Evolutionary conservation across 768 basidiomycete genomes (phyloP), one percentile per base, ranked within the genome.

Genomic region (Cyathus striatus): DNA sequence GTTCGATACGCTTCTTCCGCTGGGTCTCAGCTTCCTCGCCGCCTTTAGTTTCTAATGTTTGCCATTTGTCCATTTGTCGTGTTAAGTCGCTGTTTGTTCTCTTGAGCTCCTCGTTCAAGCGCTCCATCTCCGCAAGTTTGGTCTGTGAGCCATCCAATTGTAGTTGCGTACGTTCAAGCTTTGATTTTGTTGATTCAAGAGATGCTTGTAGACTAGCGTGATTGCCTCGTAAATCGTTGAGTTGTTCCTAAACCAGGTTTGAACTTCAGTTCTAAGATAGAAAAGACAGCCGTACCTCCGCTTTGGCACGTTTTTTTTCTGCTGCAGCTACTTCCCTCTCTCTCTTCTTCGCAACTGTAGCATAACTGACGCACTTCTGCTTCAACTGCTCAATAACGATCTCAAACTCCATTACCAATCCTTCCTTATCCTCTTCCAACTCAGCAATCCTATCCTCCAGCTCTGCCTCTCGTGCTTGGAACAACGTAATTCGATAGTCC

Each of bases 21-120:
- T 73, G 61, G 5, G 62, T 58, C 41, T 82, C 84, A 6, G 73
- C 65, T 23, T 84, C 79, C 14, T 66, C 74, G 9, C 73, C 79
- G 37, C 79, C 83, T 38, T 77, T 79, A 21, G 65, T 79, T 52
- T 88, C 87, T 14, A 86, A 59, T 21, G 59, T 71, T 52, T 84
- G 72, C 84, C 83, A 87, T 53, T 81, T 78, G 32, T 76, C 75
- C 6, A 89, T 63, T 50, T 90, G 86, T 13, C 73, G 72, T 39
- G 75, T 71, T 26, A 87, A 63, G 32, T 83, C 74, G 4, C 62
- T 60, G 38, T 73, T 75, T 7, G 70, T 69, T 5, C 78, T 75
- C 46, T 78, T 75, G 18, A 78, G 68, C 30, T 86, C 83, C 32
- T 77, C 73, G 42, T 80, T 74, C 24, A 66, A 55, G 35, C 70